Base-by-base conservation (phyloP, 2,329 filamentous ascomycete genomes). In the Xylaria digitata region DNA sequence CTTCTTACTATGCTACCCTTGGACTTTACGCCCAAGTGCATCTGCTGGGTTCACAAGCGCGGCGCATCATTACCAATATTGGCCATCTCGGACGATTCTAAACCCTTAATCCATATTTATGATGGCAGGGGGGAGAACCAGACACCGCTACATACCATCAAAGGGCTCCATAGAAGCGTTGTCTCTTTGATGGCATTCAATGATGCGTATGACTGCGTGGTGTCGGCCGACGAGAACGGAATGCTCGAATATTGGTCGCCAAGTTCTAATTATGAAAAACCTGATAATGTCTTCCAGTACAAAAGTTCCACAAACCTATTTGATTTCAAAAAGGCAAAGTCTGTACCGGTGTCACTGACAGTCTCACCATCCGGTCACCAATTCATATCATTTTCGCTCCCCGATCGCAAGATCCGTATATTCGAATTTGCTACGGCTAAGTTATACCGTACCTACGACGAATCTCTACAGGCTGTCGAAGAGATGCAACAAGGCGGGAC, bases 161-260 rank as follows among this genome's bases (percentile, higher is more conserved):
- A 89, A 70, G 87, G 87, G 5, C 80, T 99, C n/a, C 96, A 99
- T 77, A 87, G 93, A 66, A 90, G 86, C 59, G 88, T 93, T 0
- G 92, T 99, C 2, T 88, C 90, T 32, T 81, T 96, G 26, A 95
- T 99, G 87, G 89, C 90, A 0, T 99, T 94, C 82, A 99, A 98
- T 79, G 89, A 93, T 76, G 82, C 86, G 5, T 97, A 90, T 76
- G 91, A 98, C 79, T 99, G 96, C 75, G 94, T 97, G 1, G 82
- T 98, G 6, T 98, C 96, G 1, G 90, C 90, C 0, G 96, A 99
- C 72, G 90, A 95, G 72, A 88, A 88, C 61, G 95, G 96, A 26
- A 98, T 98, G 95, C 78, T 99, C 9, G 96, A 99, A 79, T 99
- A 99, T 81, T 99, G 96, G 96, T 87, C 88, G 65, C 94, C 96